Conservation (phyloP, 106 monocot genomes). For the Phalaenopsis aphrodite region DNA sequence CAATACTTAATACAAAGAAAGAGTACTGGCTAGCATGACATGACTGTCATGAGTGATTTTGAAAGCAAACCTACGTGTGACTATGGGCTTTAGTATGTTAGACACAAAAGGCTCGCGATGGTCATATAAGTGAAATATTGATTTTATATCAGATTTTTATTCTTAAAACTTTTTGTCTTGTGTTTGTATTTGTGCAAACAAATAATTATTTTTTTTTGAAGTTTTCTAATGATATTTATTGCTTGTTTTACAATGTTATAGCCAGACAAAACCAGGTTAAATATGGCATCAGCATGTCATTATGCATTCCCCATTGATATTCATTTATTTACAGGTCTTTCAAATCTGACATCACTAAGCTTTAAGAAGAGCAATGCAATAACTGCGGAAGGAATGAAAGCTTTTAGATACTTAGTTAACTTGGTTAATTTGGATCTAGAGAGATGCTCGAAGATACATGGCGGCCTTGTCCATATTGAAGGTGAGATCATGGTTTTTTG, state of each 20-base stretch:
- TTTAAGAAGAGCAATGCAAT: constrained; percentile 81
- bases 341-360: constrained; percentile 79
- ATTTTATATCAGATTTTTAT: background rate
- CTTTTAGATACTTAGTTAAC: constrained; percentile 59
- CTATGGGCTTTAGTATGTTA: background rate
- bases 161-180: background rate
- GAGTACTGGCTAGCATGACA: no score
- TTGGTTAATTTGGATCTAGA: constrained; percentile 90
- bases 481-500: constrained; percentile 29
- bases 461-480: constrained; percentile 77
- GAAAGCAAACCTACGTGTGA: background rate
- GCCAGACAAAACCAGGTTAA: background rate
- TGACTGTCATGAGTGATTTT: background rate
- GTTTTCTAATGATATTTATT: background rate
- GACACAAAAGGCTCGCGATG: background rate
- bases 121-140: background rate
- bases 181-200: background rate
- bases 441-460: constrained; percentile 78
- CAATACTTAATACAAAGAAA: no score
- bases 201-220: background rate
- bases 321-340: constrained; percentile 37
- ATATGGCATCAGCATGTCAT: background rate
- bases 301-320: constrained; percentile 3
- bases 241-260: background rate
- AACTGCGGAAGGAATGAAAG: constrained; percentile 77